Conservation (phyloP, 345 rosid species). For the Hirschfeldia incana region DNA sequence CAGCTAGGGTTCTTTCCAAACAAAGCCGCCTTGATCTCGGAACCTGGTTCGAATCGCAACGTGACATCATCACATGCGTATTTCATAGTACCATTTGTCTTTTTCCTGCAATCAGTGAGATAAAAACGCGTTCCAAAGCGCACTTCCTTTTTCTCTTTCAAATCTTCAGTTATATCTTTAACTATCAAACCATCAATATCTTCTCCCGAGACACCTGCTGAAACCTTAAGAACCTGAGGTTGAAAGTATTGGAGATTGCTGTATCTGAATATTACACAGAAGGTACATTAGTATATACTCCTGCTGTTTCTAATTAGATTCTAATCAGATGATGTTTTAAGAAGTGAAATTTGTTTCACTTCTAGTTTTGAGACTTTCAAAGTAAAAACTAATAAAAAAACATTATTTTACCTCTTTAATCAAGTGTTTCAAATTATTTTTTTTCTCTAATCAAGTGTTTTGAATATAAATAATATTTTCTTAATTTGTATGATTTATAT, state of each 20-base stretch:
- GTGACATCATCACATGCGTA: not conserved
- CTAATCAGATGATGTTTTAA: no score
- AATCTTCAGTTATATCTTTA: conserved; percentile 6
- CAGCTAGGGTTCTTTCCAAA: conserved; percentile 1
- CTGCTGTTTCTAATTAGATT: no score
- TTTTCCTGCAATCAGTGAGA: conserved; percentile 11
- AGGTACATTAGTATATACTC: not conserved
- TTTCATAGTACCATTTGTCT: not conserved
- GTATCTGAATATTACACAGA: not conserved
- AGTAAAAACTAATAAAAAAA: no score
- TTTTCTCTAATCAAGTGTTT: no score
- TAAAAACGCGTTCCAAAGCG: not conserved
- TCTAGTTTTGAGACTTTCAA: no score
- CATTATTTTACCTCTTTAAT: no score
- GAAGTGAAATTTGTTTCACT: no score
- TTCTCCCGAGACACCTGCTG: not conserved
- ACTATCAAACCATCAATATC: not conserved
- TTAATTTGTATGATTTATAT: no score
- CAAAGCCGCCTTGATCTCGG: not conserved
- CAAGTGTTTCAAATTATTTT: no score
- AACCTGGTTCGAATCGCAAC: not conserved
- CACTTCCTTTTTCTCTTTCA: conserved; percentile 16
- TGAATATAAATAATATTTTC: no score
- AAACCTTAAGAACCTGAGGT: conserved; percentile 9
- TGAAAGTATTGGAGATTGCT: not conserved